Base-by-base conservation (phyloP, 164 flowering plant genomes). In the Annona cherimola region DNA sequence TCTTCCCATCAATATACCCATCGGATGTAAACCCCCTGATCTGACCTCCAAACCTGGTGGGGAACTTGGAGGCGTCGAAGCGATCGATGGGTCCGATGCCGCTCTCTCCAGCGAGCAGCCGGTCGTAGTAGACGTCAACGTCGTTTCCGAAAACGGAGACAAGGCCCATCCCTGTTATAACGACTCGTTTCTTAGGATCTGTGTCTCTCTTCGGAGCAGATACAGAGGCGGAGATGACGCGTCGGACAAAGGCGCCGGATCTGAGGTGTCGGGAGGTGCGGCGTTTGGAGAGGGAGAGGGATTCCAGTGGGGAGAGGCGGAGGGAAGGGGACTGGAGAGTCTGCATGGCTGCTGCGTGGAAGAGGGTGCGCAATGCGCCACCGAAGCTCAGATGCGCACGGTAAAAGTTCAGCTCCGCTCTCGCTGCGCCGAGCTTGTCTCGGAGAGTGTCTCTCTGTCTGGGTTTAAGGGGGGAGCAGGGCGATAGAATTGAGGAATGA, bases 1-100 rank as follows among this genome's bases (percentile, higher is more conserved):
- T 91, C 85, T 94, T 94, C 3, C 90, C 94, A 71, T 94, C 98
- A 69, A 94, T 91, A 69, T 88, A 91, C 1, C 97, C 98, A 5
- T 86, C 79, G 3, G 94, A 71, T 2, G 14, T 57, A 64, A 93
- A 93, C 11, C 88, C 90, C 5, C 90, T 89, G 80, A 93, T 93
- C 91, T 93, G 97, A 3, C 98, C 98, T 1, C 81, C 98, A 72
- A 93, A 93, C 3, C 97, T 76, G 9, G 98, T 93, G 2, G 98
- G 98, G 54, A 93, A 93, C 61, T 88, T 88, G n/a, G 95, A 88
- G 3, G 97, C 95, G 70, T 93, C 98, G 62, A 93, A 93, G 8
- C 95, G 81, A 69, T 93, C 97, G 44, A 93, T 93, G 11, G 50
- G 72, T 3, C 77, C 67, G 72, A 93, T 82, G 18, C 98, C 98